Evolutionary conservation across 2,329 filamentous ascomycete species (phyloP).

Genomic region (Fusarium floridanum): DNA sequence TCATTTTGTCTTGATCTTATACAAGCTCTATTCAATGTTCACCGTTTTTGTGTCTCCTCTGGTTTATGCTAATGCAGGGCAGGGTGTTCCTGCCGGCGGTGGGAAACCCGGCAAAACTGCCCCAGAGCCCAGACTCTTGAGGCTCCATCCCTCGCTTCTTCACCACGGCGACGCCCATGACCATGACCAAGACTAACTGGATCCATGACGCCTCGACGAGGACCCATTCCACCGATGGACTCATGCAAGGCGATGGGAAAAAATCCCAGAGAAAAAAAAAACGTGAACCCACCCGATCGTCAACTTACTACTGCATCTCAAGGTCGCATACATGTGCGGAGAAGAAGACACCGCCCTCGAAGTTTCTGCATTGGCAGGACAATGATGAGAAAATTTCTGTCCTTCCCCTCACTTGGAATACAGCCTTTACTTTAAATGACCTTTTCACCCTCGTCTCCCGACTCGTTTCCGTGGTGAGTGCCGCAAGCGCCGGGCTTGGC

Average conservation of each 20-base stretch:
- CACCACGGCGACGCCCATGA: slow-evolving; percentile 42
- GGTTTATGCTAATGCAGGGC: slow-evolving; percentile 31
- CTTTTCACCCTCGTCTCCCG: slow-evolving; percentile 20
- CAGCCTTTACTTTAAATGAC: slow-evolving; percentile 23
- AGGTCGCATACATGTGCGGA: slow-evolving; percentile 31
- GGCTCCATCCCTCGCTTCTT: slow-evolving; percentile 40
- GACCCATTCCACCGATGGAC: slow-evolving; percentile 24
- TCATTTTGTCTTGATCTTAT: slow-evolving; percentile 27
- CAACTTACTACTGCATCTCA: slow-evolving; percentile 29
- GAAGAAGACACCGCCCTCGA: slow-evolving; percentile 23
- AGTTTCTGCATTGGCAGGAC: slow-evolving; percentile 38
- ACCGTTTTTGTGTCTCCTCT: slow-evolving; percentile 28
- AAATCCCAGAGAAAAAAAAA: slow-evolving; percentile 9
- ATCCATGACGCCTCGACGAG: slow-evolving; percentile 38
- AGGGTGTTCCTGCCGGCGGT: slow-evolving; percentile 9
- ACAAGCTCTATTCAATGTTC: not conserved
- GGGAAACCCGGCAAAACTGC: slow-evolving; percentile 16
- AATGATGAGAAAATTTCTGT: slow-evolving; percentile 27
- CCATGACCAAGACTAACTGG: slow-evolving; percentile 20
- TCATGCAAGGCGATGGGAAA: slow-evolving; percentile 20
- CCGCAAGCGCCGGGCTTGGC: slow-evolving; percentile 15
- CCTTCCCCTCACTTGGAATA: slow-evolving; percentile 25
- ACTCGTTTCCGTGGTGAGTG: slow-evolving; percentile 34
- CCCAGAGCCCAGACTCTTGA: slow-evolving; percentile 27
- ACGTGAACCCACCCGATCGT: slow-evolving; percentile 21